A percentile compares a stretch with the other conserved stretches of the same genome.
Conservation (phyloP, 345 rosid species). For the Kernera saxatilis region DNA sequence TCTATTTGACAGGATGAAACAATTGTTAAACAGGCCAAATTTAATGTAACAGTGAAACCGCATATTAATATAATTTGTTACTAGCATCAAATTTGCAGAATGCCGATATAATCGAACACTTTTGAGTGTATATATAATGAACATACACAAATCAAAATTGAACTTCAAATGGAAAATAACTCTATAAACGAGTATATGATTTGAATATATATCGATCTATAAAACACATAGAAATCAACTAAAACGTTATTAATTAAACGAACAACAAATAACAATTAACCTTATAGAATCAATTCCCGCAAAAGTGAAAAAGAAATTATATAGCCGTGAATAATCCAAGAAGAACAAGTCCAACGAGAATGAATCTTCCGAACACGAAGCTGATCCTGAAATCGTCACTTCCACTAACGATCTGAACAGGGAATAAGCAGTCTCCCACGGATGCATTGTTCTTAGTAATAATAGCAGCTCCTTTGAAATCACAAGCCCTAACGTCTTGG, state of each 20-base stretch:
- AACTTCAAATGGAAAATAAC: not conserved
- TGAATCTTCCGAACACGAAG: slow-evolving; percentile 12
- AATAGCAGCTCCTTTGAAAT: slow-evolving; percentile 54
- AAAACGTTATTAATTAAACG: not conserved
- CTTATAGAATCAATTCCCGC: not conserved
- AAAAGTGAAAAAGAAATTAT: not conserved
- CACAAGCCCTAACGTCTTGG: slow-evolving; percentile 58
- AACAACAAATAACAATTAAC: slow-evolving; percentile 1
- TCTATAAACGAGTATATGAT: not conserved
- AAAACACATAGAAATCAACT: slow-evolving; percentile 1
- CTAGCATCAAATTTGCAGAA: not conserved
- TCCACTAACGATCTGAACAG: slow-evolving; percentile 45
- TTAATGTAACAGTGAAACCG: not conserved
- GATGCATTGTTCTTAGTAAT: slow-evolving; percentile 45
- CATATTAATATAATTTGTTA: not conserved
- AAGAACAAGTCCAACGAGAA: slow-evolving; percentile 19
- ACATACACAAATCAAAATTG: not conserved
- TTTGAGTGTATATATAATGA: not conserved
- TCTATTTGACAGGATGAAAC: not conserved
- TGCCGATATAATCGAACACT: not conserved
- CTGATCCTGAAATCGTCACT: slow-evolving; percentile 28
- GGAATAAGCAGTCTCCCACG: slow-evolving; percentile 44
- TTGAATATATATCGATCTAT: not conserved
- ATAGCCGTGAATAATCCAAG: slow-evolving; percentile 11
- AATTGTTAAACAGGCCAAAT: not conserved